These are phyloP conservation scores for Avena insularis DNA, from an alignment of 176 grass and related monocot genomes.

Conservation along the genomic window DNA sequence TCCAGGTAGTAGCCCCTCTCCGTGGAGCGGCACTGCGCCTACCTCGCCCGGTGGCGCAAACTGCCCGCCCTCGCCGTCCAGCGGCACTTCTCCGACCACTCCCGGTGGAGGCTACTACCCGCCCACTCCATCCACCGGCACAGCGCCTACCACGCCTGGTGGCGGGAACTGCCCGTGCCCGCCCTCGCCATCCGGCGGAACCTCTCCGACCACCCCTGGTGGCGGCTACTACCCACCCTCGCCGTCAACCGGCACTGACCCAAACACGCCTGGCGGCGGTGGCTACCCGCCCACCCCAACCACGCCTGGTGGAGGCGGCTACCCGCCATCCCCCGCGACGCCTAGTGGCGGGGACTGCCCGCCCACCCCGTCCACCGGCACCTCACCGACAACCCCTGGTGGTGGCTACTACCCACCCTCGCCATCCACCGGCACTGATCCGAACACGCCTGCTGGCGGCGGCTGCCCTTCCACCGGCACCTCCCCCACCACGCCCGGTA, in stretches of 20 bases:
- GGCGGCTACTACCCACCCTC: conserved; percentile 39
- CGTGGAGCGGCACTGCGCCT: background rate
- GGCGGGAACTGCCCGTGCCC: background rate
- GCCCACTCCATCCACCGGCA: background rate
- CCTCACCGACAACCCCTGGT: conserved; percentile 26
- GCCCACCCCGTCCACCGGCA: conserved; percentile 30
- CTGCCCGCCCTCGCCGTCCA: background rate
- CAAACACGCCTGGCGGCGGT: conserved; percentile 15
- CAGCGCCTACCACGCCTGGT: background rate
- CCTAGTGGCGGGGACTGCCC: conserved; percentile 5
- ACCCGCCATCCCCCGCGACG: background rate
- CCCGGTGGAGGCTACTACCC: background rate
- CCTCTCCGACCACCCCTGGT: conserved; percentile 32
- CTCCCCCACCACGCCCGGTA: conserved; percentile 18
- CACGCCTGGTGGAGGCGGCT: conserved; percentile 20
- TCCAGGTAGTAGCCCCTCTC: background rate
- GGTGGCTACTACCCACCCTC: conserved; percentile 30
- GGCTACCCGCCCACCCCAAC: conserved; percentile 30
- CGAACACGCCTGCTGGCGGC: conserved; percentile 25
- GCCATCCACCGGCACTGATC: conserved; percentile 18
- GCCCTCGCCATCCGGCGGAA: background rate
- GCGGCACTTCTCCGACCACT: background rate
- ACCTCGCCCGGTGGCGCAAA: background rate
- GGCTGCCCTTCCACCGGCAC: conserved; percentile 26
- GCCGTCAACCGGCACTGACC: conserved; percentile 24